A percentile compares a stretch with the other conserved stretches of the same genome.
phyloP scores from a whole-genome alignment of 441 rosid species.

The Mallotus repandus region DNA sequence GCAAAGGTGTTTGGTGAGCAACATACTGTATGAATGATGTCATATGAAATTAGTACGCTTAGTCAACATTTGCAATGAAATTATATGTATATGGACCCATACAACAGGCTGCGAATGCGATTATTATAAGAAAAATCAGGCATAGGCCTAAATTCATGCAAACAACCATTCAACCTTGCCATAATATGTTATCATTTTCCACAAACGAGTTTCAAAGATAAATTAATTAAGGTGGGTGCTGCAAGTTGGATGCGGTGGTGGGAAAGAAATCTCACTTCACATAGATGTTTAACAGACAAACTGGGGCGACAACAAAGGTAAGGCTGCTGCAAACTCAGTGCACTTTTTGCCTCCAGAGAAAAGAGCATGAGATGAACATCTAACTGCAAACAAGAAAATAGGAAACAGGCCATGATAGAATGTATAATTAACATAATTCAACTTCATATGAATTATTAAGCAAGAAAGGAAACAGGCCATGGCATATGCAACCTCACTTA shows the following conservation, averaged over 20 bases:
- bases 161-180: too few species aligned
- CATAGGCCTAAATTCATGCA: neutral
- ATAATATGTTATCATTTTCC: neutral
- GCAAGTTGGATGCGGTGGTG: neutral
- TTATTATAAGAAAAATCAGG: neutral
- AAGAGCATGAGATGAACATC: constrained; percentile 54
- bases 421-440: neutral
- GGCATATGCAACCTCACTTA: constrained; percentile 23
- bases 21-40: constrained; percentile 39
- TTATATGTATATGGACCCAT: neutral
- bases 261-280: constrained; percentile 49
- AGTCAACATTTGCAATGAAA: neutral
- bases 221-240: constrained; percentile 4
- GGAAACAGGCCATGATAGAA: constrained; percentile 6
- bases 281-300: constrained; percentile 45
- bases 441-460: neutral
- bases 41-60: neutral
- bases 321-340: constrained; percentile 56
- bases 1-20: constrained; percentile 50
- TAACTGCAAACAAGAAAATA: constrained; percentile 39
- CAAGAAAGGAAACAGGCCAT: neutral
- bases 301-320: constrained; percentile 54
- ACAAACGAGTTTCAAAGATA: neutral
- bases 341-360: constrained; percentile 45
- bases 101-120: neutral